phyloP scores from a whole-genome alignment of 768 basidiomycete species.

The Tricholoma furcatifolium region DNA sequence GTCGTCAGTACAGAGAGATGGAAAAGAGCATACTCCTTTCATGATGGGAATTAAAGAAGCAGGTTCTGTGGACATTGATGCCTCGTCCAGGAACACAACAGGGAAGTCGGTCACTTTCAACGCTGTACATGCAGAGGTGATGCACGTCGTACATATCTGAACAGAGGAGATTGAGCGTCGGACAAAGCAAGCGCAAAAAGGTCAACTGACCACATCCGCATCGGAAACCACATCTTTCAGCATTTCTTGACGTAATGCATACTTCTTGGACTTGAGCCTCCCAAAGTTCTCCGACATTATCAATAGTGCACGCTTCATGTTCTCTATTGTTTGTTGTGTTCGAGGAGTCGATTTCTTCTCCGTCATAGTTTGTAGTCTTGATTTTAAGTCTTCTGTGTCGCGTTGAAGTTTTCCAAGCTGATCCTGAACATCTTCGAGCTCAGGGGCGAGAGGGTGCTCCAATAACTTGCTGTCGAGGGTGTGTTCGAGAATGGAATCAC shows the following conservation, averaged over 20 bases:
- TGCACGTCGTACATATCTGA: conserved; percentile 88
- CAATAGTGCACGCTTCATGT: conserved; percentile 32
- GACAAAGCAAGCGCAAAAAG: conserved; percentile 5
- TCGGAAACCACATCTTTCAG: conserved; percentile 57
- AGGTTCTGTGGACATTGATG: conserved; percentile 95
- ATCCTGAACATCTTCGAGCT: conserved; percentile 40
- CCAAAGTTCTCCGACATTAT: conserved; percentile 24
- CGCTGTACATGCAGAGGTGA: conserved; percentile 66
- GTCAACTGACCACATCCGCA: conserved; percentile 68
- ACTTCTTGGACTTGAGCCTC: conserved; percentile 41
- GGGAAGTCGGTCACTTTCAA: conserved; percentile 84
- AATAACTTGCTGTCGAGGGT: conserved; percentile 66
- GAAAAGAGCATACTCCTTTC: conserved; percentile 76
- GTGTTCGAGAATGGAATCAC: conserved; percentile 49
- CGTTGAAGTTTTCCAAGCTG: conserved; percentile 31
- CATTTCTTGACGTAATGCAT: conserved; percentile 61
- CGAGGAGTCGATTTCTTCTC: conserved; percentile 18
- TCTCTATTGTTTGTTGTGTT: conserved; percentile 22
- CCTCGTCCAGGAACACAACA: conserved; percentile 92
- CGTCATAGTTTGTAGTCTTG: conserved; percentile 17
- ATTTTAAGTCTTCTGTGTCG: conserved; percentile 23
- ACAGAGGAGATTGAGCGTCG: conserved; percentile 5
- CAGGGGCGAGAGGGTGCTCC: conserved; percentile 52
- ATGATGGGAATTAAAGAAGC: conserved; percentile 88
- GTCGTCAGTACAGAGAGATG: conserved; percentile 1